Evolutionary conservation across 73 alveolate species (phyloP), one percentile per base, ranked within the genome.

Genomic region (Loxodes magnus): DNA sequence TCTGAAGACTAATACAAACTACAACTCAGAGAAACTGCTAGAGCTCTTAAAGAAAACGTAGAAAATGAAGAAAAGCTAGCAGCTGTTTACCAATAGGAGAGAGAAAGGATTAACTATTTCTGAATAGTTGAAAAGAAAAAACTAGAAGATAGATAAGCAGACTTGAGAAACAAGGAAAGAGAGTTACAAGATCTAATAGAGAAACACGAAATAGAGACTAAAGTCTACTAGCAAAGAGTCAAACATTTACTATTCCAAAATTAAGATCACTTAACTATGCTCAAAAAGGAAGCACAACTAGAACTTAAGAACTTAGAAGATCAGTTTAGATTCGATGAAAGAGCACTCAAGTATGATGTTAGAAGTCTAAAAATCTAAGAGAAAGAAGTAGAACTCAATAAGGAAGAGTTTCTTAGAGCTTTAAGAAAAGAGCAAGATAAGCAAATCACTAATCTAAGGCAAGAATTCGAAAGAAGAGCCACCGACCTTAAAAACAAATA

Each of bases 121-220:
- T 91, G 98, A 97, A 91, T 91, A 63, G 92, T 90, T 7, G 96
- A 84, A 17, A 91, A 91, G 71, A 83, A 92, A 57, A 93, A 88
- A 35, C 59, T 84, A 2, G 98, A 91, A 74, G 98, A 91, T 35
- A 66, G 72, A 24, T 91, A 88, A 55, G 96, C 97, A 22, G 98
- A 91, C 28, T 75, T 74, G 29, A 56, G 92, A 22, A 92, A 91
- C 59, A 88, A 88, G 66, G 97, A 91, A 71, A 76, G 96, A 56
- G 95, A 84, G 63, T 63, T 91, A 30, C 86, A 91, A 55, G 98
- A 91, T 44, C 70, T 91, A 28, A 76, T 64, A 9, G 98, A 91
- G 30, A 91, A 91, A 70, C 96, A 91, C 41, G 76, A 83, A 59
- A 91, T 91, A 51, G 95, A 84, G 64, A 66, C 73, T 50, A 91